Evolutionary conservation across 2,329 filamentous ascomycete genomes (phyloP).

Genomic region (Sporothrix dimorphospora): DNA sequence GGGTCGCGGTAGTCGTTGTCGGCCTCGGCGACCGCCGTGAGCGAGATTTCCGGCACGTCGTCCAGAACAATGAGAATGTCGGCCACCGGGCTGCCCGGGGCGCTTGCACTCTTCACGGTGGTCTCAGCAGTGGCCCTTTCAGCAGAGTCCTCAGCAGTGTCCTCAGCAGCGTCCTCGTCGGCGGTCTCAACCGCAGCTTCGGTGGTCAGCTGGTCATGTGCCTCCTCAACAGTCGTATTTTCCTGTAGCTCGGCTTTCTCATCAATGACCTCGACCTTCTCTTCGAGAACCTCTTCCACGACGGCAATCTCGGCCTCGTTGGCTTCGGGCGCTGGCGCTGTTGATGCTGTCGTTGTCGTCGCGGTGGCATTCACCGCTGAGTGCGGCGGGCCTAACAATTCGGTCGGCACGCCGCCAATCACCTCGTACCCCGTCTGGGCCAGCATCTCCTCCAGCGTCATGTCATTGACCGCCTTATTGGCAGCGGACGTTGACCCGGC

Average conservation of each 20-base stretch:
- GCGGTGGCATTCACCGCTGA: background rate
- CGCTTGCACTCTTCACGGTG: background rate
- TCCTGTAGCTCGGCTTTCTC: background rate
- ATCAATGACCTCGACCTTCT: background rate
- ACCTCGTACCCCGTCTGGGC: conserved; percentile 51
- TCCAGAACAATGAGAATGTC: background rate
- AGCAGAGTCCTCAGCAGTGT: background rate
- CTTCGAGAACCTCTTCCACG: conserved; percentile 14
- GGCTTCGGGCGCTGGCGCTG: background rate
- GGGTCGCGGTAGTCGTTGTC: conserved; percentile 52
- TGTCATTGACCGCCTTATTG: conserved; percentile 38
- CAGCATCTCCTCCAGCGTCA: conserved; percentile 48
- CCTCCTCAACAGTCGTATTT: background rate
- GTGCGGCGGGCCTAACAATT: background rate
- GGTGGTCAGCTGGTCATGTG: too few relatives aligned
- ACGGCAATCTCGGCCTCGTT: conserved; percentile 1
- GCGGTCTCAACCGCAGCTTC: background rate
- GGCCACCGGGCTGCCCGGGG: background rate
- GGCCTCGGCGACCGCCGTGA: conserved; percentile 29
- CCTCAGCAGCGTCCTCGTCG: background rate
- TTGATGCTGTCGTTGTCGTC: background rate
- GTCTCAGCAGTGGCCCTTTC: background rate
- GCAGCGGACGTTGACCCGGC: conserved; percentile 22
- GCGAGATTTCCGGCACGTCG: conserved; percentile 19
- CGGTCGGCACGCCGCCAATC: conserved; percentile 33